A percentile compares a stretch with the other conserved stretches of the same genome.
Conservation (phyloP, 352 stramenopile species). For the Phytophthora macrochlamydospora region DNA sequence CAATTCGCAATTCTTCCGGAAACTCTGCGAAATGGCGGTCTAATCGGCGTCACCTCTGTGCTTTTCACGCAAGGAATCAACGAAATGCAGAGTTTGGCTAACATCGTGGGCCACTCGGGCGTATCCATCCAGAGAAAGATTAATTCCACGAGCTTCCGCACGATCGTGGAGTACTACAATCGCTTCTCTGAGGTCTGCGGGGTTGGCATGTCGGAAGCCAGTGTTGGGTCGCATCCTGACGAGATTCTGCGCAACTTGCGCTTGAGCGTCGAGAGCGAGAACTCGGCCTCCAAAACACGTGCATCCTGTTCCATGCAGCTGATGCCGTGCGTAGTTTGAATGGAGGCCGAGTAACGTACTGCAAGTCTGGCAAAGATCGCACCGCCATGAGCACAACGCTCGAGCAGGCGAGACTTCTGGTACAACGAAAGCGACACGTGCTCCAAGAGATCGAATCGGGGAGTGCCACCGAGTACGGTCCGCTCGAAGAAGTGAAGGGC, state of each 20-base stretch:
- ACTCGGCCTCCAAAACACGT: constrained; percentile 87
- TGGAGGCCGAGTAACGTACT: constrained; percentile 95
- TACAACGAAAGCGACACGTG: constrained; percentile 76
- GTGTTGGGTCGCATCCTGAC: constrained; percentile 64
- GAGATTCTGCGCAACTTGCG: constrained; percentile 75
- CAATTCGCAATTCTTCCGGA: constrained; percentile 60
- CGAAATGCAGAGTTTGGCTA: constrained; percentile 93
- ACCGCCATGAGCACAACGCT: constrained; percentile 98
- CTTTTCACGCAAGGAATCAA: constrained; percentile 93
- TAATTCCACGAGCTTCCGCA: constrained; percentile 76
- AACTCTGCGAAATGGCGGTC: constrained; percentile 47
- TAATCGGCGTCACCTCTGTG: constrained; percentile 80
- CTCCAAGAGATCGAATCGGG: constrained; percentile 73
- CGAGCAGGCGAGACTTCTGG: constrained; percentile 92
- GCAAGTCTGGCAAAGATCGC: constrained; percentile 98
- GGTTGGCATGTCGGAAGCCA: constrained; percentile 47
- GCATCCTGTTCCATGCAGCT: constrained; percentile 81
- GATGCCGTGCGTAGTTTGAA: constrained; percentile 91
- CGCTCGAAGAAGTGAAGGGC: constrained; percentile 78
- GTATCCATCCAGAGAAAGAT: constrained; percentile 87
- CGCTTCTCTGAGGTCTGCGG: constrained; percentile 48
- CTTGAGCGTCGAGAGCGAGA: constrained; percentile 70
- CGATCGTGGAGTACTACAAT: constrained; percentile 82
- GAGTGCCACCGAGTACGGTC: constrained; percentile 46
- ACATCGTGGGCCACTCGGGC: constrained; percentile 82